Conservation (phyloP, 2,329 filamentous ascomycete genomes). For the Phaeosphaeriaceae sp. region DNA sequence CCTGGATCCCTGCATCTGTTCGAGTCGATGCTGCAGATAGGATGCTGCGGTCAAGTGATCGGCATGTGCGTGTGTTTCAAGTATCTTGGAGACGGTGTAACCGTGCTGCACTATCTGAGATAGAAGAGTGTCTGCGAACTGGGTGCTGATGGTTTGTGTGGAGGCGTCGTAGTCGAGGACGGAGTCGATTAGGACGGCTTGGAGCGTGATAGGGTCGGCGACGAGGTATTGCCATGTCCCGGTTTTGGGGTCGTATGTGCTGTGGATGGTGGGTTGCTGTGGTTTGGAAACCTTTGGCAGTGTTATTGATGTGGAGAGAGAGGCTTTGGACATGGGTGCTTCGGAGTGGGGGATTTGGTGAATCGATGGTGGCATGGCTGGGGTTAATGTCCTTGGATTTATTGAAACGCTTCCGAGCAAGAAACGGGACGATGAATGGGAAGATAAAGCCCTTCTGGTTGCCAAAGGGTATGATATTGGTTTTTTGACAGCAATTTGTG, state of each 20-base stretch:
- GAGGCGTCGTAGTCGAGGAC: conserved; percentile 65
- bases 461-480: background rate
- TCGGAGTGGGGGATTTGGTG: background rate
- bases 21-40: conserved; percentile 59
- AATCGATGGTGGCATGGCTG: background rate
- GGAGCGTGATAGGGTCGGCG: conserved; percentile 58
- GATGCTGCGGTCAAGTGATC: conserved; percentile 67
- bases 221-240: conserved; percentile 68
- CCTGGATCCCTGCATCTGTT: conserved; percentile 44
- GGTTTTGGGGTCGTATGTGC: conserved; percentile 51
- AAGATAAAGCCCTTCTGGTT: background rate
- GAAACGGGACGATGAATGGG: background rate
- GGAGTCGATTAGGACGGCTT: conserved; percentile 66
- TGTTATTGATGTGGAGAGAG: no score
- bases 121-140: conserved; percentile 61
- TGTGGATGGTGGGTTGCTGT: conserved; percentile 22
- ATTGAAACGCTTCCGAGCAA: no score
- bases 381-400: background rate
- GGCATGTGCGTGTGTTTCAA: conserved; percentile 69
- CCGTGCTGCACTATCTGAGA: conserved; percentile 50
- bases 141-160: conserved; percentile 56
- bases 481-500: background rate
- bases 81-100: conserved; percentile 60
- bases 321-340: background rate
- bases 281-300: background rate